Percentiles rank a stretch among this genome's conserved stretches.
Conservation (phyloP, 495 filamentous ascomycete genomes). For the Xylaria nigripes region DNA sequence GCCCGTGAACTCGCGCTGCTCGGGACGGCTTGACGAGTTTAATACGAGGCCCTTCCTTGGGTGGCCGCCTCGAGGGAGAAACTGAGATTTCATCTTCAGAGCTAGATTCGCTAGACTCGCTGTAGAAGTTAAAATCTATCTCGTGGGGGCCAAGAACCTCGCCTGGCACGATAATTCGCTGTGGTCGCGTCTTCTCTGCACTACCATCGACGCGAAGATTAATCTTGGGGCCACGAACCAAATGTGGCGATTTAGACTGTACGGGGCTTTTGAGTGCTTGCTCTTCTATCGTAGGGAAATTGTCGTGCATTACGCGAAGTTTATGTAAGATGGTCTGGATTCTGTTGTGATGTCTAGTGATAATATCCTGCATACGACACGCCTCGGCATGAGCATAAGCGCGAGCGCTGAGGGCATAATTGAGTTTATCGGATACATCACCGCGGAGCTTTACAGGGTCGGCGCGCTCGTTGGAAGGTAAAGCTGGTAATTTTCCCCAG, state of each 20-base stretch:
- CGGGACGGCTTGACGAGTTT: constrained; percentile 39
- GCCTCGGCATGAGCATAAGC: constrained; percentile 77
- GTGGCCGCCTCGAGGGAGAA: constrained; percentile 24
- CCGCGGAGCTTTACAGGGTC: constrained; percentile 53
- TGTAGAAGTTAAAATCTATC: constrained; percentile 44
- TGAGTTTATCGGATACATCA: constrained; percentile 65
- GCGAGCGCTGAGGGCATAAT: constrained; percentile 65
- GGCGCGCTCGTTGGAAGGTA: constrained; percentile 42
- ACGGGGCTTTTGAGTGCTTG: constrained; percentile 50
- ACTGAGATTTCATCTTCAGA: constrained; percentile 26
- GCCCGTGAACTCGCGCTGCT: constrained; percentile 27
- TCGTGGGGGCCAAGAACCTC: constrained; percentile 53
- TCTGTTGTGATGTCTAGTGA: constrained; percentile 71
- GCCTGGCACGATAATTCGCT: constrained; percentile 48
- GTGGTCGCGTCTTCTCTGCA: constrained; percentile 33
- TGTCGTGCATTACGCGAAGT: constrained; percentile 62
- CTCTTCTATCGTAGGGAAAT: constrained; percentile 41
- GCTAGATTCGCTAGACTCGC: constrained; percentile 36
- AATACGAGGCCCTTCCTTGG: constrained; percentile 32
- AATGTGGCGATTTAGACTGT: constrained; percentile 44
- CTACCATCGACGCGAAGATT: constrained; percentile 55
- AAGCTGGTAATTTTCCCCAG: constrained; percentile 63
- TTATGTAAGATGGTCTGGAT: constrained; percentile 71
- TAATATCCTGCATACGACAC: constrained; percentile 63
- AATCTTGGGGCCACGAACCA: constrained; percentile 53